phyloP scores from a whole-genome alignment of 2,329 filamentous ascomycete genomes.

The Aspergillus jensenii region DNA sequence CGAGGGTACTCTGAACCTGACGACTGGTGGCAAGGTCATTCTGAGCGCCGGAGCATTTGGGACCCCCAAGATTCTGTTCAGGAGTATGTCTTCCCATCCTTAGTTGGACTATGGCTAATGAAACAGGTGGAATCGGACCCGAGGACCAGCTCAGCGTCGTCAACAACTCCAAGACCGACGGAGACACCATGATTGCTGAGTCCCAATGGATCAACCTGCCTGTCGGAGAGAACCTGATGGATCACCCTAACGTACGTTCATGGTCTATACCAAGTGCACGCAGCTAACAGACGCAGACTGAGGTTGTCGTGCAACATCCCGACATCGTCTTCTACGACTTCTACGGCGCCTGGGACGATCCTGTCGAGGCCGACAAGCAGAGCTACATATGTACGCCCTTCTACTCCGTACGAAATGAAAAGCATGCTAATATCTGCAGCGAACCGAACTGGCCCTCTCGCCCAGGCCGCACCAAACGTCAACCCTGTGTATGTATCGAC shows the following conservation, averaged over 20 bases:
- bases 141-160: conserved; percentile 48
- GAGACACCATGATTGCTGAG: conserved; percentile 41
- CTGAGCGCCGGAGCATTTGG: conserved; percentile 68
- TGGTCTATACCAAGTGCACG: not conserved
- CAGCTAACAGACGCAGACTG: conserved; percentile 15
- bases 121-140: conserved; percentile 60
- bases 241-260: conserved; percentile 33
- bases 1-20: conserved; percentile 58
- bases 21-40: conserved; percentile 65
- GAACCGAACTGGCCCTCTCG: conserved; percentile 12
- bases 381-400: conserved; percentile 13
- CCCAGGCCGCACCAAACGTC: conserved; percentile 18
- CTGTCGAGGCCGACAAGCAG: conserved; percentile 11
- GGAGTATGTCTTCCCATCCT: conserved; percentile 32
- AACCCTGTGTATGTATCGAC: conserved; percentile 14
- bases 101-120: too few relatives aligned
- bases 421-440: conserved; percentile 4
- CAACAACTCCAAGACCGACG: conserved; percentile 35
- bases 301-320: conserved; percentile 14
- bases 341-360: conserved; percentile 15
- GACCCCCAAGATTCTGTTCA: conserved; percentile 66
- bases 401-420: not conserved
- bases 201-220: conserved; percentile 53
- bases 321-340: conserved; percentile 27
- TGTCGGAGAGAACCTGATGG: conserved; percentile 52